Conservation (phyloP, 805 yeast species). For the Pichia gijzeniarum region DNA sequence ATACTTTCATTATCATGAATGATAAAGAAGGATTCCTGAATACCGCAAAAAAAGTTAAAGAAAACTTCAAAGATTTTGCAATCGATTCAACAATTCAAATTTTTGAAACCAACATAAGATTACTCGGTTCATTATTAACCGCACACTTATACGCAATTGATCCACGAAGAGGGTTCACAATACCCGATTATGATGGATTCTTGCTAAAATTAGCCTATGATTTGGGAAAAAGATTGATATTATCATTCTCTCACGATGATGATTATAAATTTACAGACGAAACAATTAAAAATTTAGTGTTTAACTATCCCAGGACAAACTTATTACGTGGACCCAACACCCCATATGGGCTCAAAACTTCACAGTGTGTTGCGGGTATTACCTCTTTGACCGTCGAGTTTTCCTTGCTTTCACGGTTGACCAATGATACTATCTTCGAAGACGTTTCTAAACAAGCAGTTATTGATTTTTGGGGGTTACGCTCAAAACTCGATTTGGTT, state of each 20-base stretch:
- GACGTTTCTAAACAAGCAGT: conserved; percentile 54
- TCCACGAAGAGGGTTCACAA: conserved; percentile 35
- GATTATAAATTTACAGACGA: conserved; percentile 3
- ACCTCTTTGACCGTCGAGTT: conserved; percentile 79
- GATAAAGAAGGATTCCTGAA: conserved; percentile 50
- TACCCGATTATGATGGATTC: conserved; percentile 58
- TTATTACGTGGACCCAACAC: conserved; percentile 46
- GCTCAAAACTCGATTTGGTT: conserved; percentile 55
- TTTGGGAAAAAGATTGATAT: conserved; percentile 62
- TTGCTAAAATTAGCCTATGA: conserved; percentile 67
- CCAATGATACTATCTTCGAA: conserved; percentile 70
- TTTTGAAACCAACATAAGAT: conserved; percentile 78
- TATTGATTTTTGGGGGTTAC: conserved; percentile 60
- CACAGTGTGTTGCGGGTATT: conserved; percentile 86
- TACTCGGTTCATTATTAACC: conserved; percentile 75
- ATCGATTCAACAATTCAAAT: conserved; percentile 75
- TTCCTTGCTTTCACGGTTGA: conserved; percentile 63
- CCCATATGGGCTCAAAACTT: conserved; percentile 41
- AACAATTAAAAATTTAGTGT: conserved; percentile 11
- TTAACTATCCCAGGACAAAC: conserved; percentile 81
- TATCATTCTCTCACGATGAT: conserved; percentile 58
- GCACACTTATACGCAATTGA: conserved; percentile 67
- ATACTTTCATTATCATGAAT: conserved; percentile 68
- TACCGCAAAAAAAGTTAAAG: conserved; percentile 36
- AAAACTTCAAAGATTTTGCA: conserved; percentile 40